Percentiles rank a stretch among this genome's conserved stretches.
phyloP scores from a whole-genome alignment of 2,329 filamentous ascomycete genomes.

The Diplodia sapinea region DNA sequence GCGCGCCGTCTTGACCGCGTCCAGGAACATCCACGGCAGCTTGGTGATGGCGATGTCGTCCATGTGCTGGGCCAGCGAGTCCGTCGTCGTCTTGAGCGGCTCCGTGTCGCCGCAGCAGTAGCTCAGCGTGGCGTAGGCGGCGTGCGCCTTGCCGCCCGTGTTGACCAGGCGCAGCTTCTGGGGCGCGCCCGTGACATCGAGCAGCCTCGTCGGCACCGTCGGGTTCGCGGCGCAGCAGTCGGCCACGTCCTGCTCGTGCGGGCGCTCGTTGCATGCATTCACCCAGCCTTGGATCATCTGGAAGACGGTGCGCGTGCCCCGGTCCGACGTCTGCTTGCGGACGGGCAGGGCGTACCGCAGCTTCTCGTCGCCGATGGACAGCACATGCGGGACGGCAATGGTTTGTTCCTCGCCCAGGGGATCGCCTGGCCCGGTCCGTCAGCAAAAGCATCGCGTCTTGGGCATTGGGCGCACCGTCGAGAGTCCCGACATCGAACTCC shows the following conservation, averaged over 20 bases:
- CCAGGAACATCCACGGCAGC: constrained; percentile 9
- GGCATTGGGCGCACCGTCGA: constrained; percentile 13
- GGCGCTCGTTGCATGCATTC: constrained; percentile 12
- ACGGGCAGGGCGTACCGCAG: neutral
- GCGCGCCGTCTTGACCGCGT: neutral
- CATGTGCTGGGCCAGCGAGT: neutral
- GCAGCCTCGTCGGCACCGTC: constrained; percentile 21
- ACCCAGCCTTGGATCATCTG: constrained; percentile 14
- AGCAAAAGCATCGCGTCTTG: neutral
- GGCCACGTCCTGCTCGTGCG: neutral
- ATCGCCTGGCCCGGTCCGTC: constrained; percentile 14
- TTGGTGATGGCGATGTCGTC: constrained; percentile 12
- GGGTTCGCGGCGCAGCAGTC: constrained; percentile 9
- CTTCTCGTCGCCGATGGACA: constrained; percentile 5
- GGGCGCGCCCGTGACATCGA: constrained; percentile 16
- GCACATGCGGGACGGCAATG: constrained; percentile 3
- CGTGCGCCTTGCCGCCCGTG: constrained; percentile 15
- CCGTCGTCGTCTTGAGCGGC: neutral
- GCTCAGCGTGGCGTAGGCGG: constrained; percentile 5
- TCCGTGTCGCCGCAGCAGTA: constrained; percentile 10
- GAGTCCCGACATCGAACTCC: constrained; percentile 17
- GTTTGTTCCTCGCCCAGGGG: constrained; percentile 1
- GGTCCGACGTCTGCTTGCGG: constrained; percentile 13
- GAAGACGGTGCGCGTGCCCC: constrained; percentile 17
- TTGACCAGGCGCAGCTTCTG: constrained; percentile 10